phyloP scores from a whole-genome alignment of 331 rosid species.

The Phaseolus coccineus region DNA sequence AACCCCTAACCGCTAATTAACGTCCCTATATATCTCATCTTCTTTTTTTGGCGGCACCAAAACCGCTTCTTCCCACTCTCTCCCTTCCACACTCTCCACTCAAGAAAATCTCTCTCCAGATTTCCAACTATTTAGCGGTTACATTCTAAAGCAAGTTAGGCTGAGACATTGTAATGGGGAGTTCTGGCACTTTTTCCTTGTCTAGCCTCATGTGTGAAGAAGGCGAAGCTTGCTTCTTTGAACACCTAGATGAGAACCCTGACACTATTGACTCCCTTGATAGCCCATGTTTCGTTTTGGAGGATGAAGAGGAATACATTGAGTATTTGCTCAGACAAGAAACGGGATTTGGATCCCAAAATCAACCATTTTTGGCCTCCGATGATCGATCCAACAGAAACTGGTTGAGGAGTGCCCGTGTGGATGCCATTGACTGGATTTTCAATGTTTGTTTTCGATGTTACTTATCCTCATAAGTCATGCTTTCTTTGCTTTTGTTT shows the following conservation, averaged over 20 bases:
- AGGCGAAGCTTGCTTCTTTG: constrained; percentile 46
- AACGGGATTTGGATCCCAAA: constrained; percentile 52
- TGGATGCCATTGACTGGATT: constrained; percentile 78
- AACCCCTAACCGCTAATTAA: constrained; percentile 54
- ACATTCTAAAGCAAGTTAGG: constrained; percentile 27
- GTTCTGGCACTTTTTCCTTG: constrained; percentile 56
- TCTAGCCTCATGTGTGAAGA: constrained; percentile 72
- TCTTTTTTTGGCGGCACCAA: constrained; percentile 92
- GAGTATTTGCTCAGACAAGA: constrained; percentile 67
- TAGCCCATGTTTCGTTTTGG: constrained; percentile 48
- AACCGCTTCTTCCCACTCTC: constrained; percentile 60
- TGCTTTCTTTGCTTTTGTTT: background rate
- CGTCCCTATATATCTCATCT: constrained; percentile 61
- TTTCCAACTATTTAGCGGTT: constrained; percentile 53
- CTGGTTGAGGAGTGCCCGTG: constrained; percentile 66
- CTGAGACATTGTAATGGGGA: constrained; percentile 56
- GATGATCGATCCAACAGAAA: constrained; percentile 41
- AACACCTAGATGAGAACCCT: constrained; percentile 34
- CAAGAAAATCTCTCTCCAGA: background rate
- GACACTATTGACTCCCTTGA: constrained; percentile 27
- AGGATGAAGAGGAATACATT: constrained; percentile 63
- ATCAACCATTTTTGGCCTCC: constrained; percentile 23
- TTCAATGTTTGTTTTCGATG: constrained; percentile 71
- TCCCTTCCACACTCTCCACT: constrained; percentile 41
- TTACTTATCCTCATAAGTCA: background rate